Conservation (phyloP, 306 rosid genomes). For the Dalbergia cochinchinensis region DNA sequence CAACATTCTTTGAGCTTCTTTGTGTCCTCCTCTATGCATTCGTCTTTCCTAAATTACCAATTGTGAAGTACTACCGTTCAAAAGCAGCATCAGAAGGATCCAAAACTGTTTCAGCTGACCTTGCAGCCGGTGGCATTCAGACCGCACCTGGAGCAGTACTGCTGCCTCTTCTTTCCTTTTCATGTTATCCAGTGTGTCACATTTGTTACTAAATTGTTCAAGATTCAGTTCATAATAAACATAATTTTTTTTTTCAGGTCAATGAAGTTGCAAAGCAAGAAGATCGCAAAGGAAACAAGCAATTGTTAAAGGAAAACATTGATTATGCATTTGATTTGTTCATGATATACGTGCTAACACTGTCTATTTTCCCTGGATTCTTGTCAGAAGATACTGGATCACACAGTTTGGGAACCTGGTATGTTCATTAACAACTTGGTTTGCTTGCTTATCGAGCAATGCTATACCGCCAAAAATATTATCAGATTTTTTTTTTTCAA, state of each 20-base stretch:
- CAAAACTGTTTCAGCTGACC: conserved; percentile 86
- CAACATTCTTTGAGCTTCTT: conserved; percentile 72
- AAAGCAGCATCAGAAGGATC: conserved; percentile 91
- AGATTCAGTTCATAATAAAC: not conserved
- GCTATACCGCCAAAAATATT: no score
- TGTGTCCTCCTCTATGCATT: conserved; percentile 75
- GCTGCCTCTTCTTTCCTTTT: not conserved
- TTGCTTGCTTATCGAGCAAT: no score
- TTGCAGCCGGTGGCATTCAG: conserved; percentile 82
- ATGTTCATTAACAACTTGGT: conserved; percentile 18
- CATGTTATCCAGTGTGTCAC: not conserved
- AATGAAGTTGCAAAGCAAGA: conserved; percentile 47
- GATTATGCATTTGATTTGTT: conserved; percentile 82
- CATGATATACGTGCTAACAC: conserved; percentile 63
- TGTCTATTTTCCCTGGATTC: conserved; percentile 94
- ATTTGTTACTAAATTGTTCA: not conserved
- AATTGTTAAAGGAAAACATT: conserved; percentile 70
- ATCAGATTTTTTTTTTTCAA: no score
- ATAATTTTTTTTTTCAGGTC: conserved; percentile 51
- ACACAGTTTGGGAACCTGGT: conserved; percentile 87
- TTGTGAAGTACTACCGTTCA: conserved; percentile 83
- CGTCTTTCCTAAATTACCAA: conserved; percentile 75
- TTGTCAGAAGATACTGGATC: conserved; percentile 89
- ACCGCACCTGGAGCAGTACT: conserved; percentile 47
- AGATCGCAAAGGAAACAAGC: conserved; percentile 67